Base-by-base conservation (phyloP, 129 eudicot genomes). In the Centaurea solstitialis region DNA sequence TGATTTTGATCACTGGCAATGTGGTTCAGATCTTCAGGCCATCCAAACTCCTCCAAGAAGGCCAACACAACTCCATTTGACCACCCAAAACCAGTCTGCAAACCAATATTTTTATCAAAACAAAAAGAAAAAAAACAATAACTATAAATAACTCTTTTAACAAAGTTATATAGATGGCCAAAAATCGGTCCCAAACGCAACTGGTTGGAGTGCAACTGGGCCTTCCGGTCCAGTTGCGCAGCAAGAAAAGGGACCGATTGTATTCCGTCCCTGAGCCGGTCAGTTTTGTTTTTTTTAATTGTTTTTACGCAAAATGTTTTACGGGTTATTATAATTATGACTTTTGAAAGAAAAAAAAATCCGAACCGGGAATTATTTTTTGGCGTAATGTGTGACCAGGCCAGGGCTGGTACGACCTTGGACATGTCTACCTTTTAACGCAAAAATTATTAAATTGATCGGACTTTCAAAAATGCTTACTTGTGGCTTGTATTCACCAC, bases 11-110 rank as follows among this genome's bases (percentile, higher is more conserved):
- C 76, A 84, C 21, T 74, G 80, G 82, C 98, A 94, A 6, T 82
- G 83, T 18, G 93, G 64, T 90, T 89, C 76, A 79, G 53, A 78
- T 95, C 97, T 82, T 89, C 66, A 10, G 95, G 85, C 99, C 99
- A 95, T 84, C 99, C 99, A 68, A 95, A 95, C 85, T 91, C 97
- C 83, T 95, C 99, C 89, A 95, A 79, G 73, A 95, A 91, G 61
- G 98, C 98, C 83, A 95, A 84, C 75, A 91, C 97, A 40, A 95
- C 98, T 30, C 99, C 99, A 70, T 93, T 95, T 53, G 98, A 93
- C 99, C 99, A 95, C 35, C 99, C 99, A 3, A 95, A 95, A 71
- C 99, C 99, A 9, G 97, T 94, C 99, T 94, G 97, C 86, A 84
- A 35, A 68, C 72, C 68, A 66, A 6, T 65, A 78, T 18, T 70